phyloP scores from a whole-genome alignment of 345 rosid species.

The Brassica nigra region DNA sequence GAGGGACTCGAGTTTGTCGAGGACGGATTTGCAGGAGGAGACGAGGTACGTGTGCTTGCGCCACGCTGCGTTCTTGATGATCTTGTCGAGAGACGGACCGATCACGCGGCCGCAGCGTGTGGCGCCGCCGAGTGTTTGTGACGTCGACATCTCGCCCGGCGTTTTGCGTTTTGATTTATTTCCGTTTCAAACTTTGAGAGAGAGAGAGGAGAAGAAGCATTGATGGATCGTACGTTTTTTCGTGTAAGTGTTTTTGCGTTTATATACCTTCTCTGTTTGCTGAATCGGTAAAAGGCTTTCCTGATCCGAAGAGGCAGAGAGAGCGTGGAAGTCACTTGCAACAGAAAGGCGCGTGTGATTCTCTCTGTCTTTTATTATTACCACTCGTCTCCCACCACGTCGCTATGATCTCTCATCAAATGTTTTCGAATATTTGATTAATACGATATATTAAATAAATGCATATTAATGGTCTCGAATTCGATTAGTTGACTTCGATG shows the following conservation, averaged over 20 bases:
- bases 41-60: conserved; percentile 89
- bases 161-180: not conserved
- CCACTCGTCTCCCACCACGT: conserved; percentile 36
- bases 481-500: conserved; percentile 22
- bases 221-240: conserved; percentile 28
- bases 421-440: not conserved
- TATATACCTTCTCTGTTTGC: conserved; percentile 37
- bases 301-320: conserved; percentile 31
- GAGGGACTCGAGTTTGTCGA: conserved; percentile 74
- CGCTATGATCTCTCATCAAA: conserved; percentile 10
- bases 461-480: not conserved
- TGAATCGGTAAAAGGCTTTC: conserved; percentile 41
- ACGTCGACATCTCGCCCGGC: conserved; percentile 56
- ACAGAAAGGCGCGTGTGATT: conserved; percentile 28
- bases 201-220: conserved; percentile 24
- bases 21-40: conserved; percentile 80
- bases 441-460: not conserved
- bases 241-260: not conserved
- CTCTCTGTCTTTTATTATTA: not conserved
- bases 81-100: conserved; percentile 86
- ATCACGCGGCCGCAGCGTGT: conserved; percentile 79
- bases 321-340: conserved; percentile 20
- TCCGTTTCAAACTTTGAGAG: not conserved
- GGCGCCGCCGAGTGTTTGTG: conserved; percentile 78
- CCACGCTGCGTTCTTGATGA: conserved; percentile 97